Percentiles rank a stretch among this genome's conserved stretches.
Conservation (phyloP, 2,329 filamentous ascomycete species). For the Calonectria pteridis region DNA sequence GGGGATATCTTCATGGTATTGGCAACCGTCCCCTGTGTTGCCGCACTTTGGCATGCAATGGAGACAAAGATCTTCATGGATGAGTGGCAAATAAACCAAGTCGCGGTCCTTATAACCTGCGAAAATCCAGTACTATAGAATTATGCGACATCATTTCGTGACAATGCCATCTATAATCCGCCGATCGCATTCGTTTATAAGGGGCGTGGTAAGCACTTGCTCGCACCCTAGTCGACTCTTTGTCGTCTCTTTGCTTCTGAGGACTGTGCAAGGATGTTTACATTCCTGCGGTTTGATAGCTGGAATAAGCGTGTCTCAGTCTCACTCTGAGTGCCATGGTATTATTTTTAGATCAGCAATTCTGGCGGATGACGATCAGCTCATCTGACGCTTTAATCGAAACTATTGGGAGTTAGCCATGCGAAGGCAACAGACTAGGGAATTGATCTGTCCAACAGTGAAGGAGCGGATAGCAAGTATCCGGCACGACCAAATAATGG, state of each 20-base stretch:
- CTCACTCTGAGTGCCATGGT: background rate
- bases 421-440: background rate
- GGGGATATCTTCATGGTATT: background rate
- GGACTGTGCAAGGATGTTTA: background rate
- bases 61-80: slow-evolving; percentile 50
- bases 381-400: background rate
- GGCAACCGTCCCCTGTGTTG: background rate
- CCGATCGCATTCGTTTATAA: background rate
- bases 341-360: background rate
- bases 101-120: background rate
- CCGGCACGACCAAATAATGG: background rate
- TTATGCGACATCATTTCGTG: background rate
- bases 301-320: background rate
- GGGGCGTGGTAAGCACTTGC: background rate
- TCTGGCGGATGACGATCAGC: background rate
- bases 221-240: background rate
- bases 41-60: background rate
- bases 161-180: background rate
- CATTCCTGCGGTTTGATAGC: background rate
- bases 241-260: background rate
- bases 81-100: background rate
- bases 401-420: background rate
- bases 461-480: background rate
- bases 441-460: background rate
- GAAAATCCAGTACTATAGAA: background rate